Evolutionary conservation across 495 filamentous ascomycete genomes (phyloP).

Genomic region (Aspergillus affinis): DNA sequence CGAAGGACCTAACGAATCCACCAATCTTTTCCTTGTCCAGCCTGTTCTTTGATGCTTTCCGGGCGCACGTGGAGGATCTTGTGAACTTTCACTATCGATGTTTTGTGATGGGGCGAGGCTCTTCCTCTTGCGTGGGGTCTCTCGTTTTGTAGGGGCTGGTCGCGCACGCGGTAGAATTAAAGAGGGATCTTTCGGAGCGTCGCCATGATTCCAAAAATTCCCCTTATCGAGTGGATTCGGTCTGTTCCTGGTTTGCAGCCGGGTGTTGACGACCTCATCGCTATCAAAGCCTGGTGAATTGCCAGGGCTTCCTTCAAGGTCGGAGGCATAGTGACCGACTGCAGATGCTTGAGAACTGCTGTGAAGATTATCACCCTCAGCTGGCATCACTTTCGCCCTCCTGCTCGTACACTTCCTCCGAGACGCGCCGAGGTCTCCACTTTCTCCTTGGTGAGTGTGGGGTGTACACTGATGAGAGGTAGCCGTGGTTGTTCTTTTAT

Average conservation of each 20-base stretch:
- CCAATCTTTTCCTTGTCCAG: slow-evolving; percentile 32
- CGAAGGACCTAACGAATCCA: slow-evolving; percentile 34
- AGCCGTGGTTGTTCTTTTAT: neutral
- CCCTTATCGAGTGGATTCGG: neutral
- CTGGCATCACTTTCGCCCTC: neutral
- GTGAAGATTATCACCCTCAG: neutral
- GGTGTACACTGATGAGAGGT: neutral
- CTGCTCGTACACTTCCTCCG: neutral
- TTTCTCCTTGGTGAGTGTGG: neutral
- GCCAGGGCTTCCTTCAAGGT: neutral
- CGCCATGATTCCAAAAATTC: neutral
- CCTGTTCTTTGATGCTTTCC: slow-evolving; percentile 11
- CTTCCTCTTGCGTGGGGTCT: neutral
- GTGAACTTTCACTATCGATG: neutral
- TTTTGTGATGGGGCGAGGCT: neutral
- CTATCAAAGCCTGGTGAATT: neutral
- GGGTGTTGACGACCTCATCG: neutral
- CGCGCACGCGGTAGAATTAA: neutral
- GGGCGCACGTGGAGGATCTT: neutral
- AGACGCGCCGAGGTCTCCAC: neutral
- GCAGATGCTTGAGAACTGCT: neutral
- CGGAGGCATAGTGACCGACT: neutral
- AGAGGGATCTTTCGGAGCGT: neutral
- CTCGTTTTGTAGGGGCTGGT: neutral
- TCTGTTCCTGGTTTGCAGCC: neutral